Evolutionary conservation across 805 yeast species (phyloP).

Genomic region (Candida insectalens): DNA sequence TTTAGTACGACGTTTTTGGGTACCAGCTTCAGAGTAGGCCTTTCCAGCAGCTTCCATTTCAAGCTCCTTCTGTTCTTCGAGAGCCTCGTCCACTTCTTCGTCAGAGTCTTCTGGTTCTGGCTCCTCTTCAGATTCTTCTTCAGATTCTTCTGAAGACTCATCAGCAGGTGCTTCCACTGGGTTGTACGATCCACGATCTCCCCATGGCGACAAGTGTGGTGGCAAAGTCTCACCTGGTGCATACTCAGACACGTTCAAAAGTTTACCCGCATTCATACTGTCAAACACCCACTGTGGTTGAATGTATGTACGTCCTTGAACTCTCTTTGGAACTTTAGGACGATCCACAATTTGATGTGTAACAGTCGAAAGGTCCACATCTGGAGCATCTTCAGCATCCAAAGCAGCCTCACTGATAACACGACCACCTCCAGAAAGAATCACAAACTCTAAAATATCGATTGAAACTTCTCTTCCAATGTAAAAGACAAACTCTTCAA

Average conservation of each 20-base stretch:
- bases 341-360: constrained; percentile 95
- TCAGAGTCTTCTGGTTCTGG: constrained; percentile 42
- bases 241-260: constrained; percentile 71
- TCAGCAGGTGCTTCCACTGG: constrained; percentile 30
- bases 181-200: constrained; percentile 85
- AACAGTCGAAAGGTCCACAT: constrained; percentile 53
- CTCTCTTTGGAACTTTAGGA: constrained; percentile 67
- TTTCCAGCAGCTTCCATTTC: constrained; percentile 89
- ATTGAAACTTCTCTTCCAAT: constrained; percentile 94
- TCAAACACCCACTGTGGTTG: constrained; percentile 99
- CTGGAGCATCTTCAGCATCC: constrained; percentile 57
- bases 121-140: constrained; percentile 35
- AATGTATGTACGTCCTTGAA: constrained; percentile 84
- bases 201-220: constrained; percentile 98
- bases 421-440: constrained; percentile 79
- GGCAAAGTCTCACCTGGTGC: constrained; percentile 94
- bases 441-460: constrained; percentile 81
- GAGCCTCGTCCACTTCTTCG: constrained; percentile 45
- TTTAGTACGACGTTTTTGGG: constrained; percentile 20
- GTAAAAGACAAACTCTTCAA: constrained; percentile 68
- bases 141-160: constrained; percentile 26
- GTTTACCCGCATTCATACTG: constrained; percentile 65
- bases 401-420: constrained; percentile 79
- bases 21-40: constrained; percentile 38
- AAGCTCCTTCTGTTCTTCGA: constrained; percentile 65